These are phyloP conservation scores for Mrakiaceae sp. DNA, from an alignment of 1,284 basidiomycete genomes.

Conservation along the genomic window DNA sequence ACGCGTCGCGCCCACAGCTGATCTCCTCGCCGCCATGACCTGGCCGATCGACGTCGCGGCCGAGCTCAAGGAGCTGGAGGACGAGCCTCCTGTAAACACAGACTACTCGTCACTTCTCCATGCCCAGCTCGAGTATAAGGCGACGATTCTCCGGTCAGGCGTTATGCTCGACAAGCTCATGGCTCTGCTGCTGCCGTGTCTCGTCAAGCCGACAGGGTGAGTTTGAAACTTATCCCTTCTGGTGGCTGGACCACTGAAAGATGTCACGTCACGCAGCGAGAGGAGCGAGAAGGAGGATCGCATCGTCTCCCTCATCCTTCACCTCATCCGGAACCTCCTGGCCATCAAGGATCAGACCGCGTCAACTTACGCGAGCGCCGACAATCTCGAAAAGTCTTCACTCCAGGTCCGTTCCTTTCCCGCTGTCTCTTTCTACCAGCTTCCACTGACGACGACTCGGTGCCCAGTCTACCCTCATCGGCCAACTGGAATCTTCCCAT, in stretches of 20 bases:
- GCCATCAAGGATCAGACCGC: slow-evolving; percentile 73
- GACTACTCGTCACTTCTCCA: slow-evolving; percentile 74
- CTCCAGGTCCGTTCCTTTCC: slow-evolving; percentile 44
- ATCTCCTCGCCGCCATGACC: slow-evolving; percentile 86
- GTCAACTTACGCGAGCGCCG: slow-evolving; percentile 54
- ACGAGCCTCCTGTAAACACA: slow-evolving; percentile 54
- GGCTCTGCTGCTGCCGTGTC: slow-evolving; percentile 54
- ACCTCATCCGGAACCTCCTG: slow-evolving; percentile 77
- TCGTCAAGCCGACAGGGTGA: slow-evolving; percentile 46
- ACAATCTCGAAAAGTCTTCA: slow-evolving; percentile 60
- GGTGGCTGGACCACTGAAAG: not conserved
- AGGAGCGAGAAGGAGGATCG: slow-evolving; percentile 67
- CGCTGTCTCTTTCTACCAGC: slow-evolving; percentile 1
- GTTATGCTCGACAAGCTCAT: slow-evolving; percentile 56
- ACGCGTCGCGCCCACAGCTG: slow-evolving; percentile 36
- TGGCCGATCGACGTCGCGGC: slow-evolving; percentile 92
- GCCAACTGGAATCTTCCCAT: slow-evolving; percentile 57
- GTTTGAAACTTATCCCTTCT: not conserved
- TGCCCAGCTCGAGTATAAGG: slow-evolving; percentile 79
- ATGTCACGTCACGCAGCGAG: slow-evolving; percentile 5
- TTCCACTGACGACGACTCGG: slow-evolving; percentile 5
- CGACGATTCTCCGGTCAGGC: slow-evolving; percentile 45
- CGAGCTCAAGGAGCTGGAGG: slow-evolving; percentile 78
- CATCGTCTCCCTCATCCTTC: slow-evolving; percentile 74
- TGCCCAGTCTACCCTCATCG: slow-evolving; percentile 51